These are phyloP conservation scores for Candida oleophila DNA, from an alignment of 805 yeast species.

Conservation along the genomic window DNA sequence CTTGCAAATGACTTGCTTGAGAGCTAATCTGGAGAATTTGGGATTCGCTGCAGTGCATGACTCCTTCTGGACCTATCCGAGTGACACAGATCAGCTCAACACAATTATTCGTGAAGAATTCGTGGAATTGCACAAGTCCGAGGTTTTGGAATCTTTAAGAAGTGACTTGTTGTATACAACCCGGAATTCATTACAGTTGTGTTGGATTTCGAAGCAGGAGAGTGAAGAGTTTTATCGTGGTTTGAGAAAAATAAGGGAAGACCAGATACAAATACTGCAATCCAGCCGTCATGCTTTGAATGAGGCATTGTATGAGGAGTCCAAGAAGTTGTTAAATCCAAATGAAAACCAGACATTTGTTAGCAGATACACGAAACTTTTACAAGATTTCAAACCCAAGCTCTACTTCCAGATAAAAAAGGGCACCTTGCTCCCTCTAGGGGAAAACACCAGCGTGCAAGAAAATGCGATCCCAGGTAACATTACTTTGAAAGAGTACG, in stretches of 20 bases:
- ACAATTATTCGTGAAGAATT: constrained; percentile 32
- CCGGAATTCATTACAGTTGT: constrained; percentile 28
- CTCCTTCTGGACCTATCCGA: constrained; percentile 43
- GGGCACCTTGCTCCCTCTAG: not conserved
- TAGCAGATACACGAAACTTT: not conserved
- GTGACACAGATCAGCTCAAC: constrained; percentile 27
- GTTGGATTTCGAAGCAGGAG: constrained; percentile 23
- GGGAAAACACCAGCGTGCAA: not conserved
- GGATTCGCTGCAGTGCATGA: constrained; percentile 43
- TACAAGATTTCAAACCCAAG: not conserved
- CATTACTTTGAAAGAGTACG: constrained; percentile 8
- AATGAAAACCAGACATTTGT: not conserved
- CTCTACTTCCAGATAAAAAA: not conserved
- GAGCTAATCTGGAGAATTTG: constrained; percentile 17
- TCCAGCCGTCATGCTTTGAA: not conserved
- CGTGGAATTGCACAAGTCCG: constrained; percentile 29
- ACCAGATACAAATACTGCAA: not conserved
- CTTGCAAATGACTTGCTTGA: constrained; percentile 33
- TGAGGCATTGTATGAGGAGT: not conserved
- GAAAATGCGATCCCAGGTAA: not conserved
- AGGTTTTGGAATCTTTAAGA: constrained; percentile 23
- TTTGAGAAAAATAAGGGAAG: not conserved
- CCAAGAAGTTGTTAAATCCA: not conserved
- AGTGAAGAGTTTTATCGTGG: constrained; percentile 9
- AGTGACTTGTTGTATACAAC: constrained; percentile 25